Percentiles rank a stretch among this genome's conserved stretches.
Conservation (phyloP, 2,329 filamentous ascomycete genomes). For the Clonostachys sp. region DNA sequence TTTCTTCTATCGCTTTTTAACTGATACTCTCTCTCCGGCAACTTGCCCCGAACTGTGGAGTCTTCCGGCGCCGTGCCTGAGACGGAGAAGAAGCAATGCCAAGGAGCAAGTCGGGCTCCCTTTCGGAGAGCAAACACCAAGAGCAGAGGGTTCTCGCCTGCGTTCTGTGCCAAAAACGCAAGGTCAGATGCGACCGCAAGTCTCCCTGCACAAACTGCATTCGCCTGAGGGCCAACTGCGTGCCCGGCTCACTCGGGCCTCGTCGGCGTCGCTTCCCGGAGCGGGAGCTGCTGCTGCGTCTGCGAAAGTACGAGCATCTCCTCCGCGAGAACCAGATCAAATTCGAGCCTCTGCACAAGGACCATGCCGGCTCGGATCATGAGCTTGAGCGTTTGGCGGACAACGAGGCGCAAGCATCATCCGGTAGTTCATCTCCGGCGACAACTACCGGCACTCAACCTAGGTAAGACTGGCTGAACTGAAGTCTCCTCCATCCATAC, state of each 20-base stretch:
- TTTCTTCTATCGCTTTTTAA: too few relatives aligned
- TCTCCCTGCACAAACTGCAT: slow-evolving; percentile 54
- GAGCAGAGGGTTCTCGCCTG: slow-evolving; percentile 34
- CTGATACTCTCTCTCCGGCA: too few relatives aligned
- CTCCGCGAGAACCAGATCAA: slow-evolving; percentile 48
- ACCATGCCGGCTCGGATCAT: neutral
- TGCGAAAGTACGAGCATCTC: slow-evolving; percentile 52
- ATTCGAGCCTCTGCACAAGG: slow-evolving; percentile 40
- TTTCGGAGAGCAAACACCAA: too few relatives aligned
- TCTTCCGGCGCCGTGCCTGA: too few relatives aligned
- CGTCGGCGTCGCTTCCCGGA: slow-evolving; percentile 45
- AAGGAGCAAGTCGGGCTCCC: too few relatives aligned
- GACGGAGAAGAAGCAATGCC: too few relatives aligned
- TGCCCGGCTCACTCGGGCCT: slow-evolving; percentile 30
- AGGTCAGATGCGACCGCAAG: slow-evolving; percentile 56
- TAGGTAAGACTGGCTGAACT: too few relatives aligned
- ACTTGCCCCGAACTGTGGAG: too few relatives aligned
- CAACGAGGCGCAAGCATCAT: too few relatives aligned
- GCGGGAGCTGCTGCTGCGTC: slow-evolving; percentile 49
- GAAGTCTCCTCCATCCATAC: too few relatives aligned
- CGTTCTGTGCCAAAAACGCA: slow-evolving; percentile 59
- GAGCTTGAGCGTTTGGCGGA: neutral
- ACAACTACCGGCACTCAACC: too few relatives aligned
- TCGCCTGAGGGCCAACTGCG: slow-evolving; percentile 36
- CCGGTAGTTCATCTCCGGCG: too few relatives aligned